A percentile compares a stretch with the other conserved stretches of the same genome.
phyloP scores from a whole-genome alignment of 1,139 yeast genomes.

The Candida glucosophila region DNA sequence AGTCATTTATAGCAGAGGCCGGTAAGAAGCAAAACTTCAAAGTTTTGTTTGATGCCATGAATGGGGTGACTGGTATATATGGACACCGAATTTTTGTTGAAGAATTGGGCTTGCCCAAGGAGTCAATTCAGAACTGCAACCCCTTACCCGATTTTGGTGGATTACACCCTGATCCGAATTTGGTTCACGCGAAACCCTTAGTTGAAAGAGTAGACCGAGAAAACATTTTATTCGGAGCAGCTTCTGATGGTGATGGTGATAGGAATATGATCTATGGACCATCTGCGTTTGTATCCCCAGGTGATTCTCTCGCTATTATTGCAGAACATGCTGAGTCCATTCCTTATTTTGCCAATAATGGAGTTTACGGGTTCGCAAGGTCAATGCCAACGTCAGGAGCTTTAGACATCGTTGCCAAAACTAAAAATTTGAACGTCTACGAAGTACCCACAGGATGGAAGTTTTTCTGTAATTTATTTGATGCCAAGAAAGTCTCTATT shows the following conservation, averaged over 20 bases:
- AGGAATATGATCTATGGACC: conserved; percentile 98
- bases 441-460: conserved; percentile 99
- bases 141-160: conserved; percentile 95
- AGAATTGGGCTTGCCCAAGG: conserved; percentile 68
- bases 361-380: conserved; percentile 91
- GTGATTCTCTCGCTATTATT: conserved; percentile 96
- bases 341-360: conserved; percentile 82
- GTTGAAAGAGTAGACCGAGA: conserved; percentile 78
- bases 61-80: conserved; percentile 97
- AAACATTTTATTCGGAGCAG: conserved; percentile 90
- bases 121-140: conserved; percentile 65
- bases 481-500: conserved; percentile 83
- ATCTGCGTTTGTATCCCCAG: conserved; percentile 93
- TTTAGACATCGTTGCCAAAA: conserved; percentile 80
- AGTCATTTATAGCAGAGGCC: conserved; percentile 48
- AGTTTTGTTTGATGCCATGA: conserved; percentile 80
- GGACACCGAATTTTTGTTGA: conserved; percentile 78
- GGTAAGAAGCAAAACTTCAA: conserved; percentile 45
- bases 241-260: conserved; percentile 98
- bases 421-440: conserved; percentile 65
- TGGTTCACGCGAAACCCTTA: conserved; percentile 85
- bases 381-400: conserved; percentile 98
- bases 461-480: conserved; percentile 91
- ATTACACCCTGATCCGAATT: conserved; percentile 94
- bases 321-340: conserved; percentile 85